phyloP scores from a whole-genome alignment of 169 alveolate species.

The Besnoitia besnoiti region DNA sequence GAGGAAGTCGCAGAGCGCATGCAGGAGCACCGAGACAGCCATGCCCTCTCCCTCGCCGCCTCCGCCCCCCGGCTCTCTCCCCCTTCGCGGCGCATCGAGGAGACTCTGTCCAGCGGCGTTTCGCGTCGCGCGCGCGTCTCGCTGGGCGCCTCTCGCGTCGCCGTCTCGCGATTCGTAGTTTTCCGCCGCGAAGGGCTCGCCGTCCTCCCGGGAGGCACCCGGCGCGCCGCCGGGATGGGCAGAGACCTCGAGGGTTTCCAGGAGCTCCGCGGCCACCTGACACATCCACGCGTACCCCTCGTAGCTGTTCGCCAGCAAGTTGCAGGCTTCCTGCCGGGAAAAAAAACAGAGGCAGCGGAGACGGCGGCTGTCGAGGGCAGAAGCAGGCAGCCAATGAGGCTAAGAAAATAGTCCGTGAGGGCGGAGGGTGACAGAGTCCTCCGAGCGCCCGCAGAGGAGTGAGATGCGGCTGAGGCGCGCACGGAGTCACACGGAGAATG shows the following conservation, averaged over 20 bases:
- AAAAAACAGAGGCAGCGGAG: not conserved
- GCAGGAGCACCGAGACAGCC: not conserved
- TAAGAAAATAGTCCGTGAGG: too few species aligned
- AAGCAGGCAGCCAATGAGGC: too few species aligned
- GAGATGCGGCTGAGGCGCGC: too few species aligned
- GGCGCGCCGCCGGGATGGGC: not conserved
- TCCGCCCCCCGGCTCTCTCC: not conserved
- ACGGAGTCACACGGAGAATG: too few species aligned
- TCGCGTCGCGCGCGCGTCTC: too few species aligned
- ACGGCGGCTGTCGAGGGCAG: too few species aligned
- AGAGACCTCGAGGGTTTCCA: constrained; percentile 30
- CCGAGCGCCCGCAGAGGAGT: too few species aligned
- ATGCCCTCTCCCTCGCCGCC: not conserved
- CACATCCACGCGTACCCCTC: constrained; percentile 49
- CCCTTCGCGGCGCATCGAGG: not conserved
- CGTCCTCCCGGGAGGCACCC: too few species aligned
- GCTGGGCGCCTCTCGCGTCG: not conserved
- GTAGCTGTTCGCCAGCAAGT: constrained; percentile 22
- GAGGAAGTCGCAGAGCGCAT: constrained; percentile 51
- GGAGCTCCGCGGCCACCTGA: constrained; percentile 25
- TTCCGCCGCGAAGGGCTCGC: too few species aligned
- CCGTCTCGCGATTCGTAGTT: too few species aligned
- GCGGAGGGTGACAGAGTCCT: too few species aligned
- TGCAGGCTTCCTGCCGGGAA: constrained; percentile 19
- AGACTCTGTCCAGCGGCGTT: too few species aligned